Base-by-base conservation (phyloP, 2,329 filamentous ascomycete genomes). In the Cercospora canescens region DNA sequence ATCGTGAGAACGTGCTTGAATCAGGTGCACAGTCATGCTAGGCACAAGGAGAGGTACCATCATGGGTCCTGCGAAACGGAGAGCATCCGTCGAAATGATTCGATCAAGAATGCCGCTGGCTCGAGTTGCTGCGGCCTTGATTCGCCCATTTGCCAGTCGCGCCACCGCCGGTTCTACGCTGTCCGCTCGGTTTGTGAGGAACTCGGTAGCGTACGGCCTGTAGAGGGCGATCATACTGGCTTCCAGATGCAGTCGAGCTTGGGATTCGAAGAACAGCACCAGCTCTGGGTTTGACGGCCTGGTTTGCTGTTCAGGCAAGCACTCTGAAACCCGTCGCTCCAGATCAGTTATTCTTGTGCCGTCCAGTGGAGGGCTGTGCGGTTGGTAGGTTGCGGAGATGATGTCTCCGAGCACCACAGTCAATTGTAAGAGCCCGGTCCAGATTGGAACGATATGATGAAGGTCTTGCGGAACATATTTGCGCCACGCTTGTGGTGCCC, bases 1-100 rank as follows among this genome's bases (percentile, higher is more conserved):
- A 26, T 64, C 63, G 7, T 50, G 35, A 14, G 66, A 68, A 48
- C 59, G 59, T 7, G 66, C 61, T 41, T 66, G 62, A 18, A 64
- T 37, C 12, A 63, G 55, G 24, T 68, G 63, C 9, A 68, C 57
- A n/a, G 64, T 59, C 66, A 68, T 68, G 45, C 63, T 64, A 11
- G 66, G 66, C 21, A 68, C 41, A 14, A 68, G 50, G 16, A 68
- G 63, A 11, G 63, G 66, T 24, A 65, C 56, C n/a, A 65, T 68
- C 39, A 59, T 59, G n/a, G 64, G 60, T 21, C 54, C 54, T 32
- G 50, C 59, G 28, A 62, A 66, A 16, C 54, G 59, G 16, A 60
- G 62, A 6, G 39, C 35, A 24, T 63, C 48, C 11, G 21, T 61
- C 21, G 57, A 41, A 3, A 66, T 58, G 24, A 64, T 58, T 18